Base-by-base conservation (phyloP, 2,329 filamentous ascomycete species). In the Penicillium decumbens region DNA sequence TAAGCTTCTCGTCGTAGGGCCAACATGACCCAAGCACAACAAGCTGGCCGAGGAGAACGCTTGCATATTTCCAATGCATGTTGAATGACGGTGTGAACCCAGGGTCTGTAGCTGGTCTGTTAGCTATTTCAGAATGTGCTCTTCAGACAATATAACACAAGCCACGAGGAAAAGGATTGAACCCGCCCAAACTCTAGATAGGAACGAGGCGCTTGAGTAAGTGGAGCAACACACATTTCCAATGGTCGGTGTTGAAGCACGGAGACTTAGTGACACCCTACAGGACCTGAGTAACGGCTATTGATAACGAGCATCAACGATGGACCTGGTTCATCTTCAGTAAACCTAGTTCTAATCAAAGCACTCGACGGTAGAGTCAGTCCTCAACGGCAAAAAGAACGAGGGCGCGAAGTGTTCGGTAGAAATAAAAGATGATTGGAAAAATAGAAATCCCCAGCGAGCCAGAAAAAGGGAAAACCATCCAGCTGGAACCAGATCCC, bases 1-100 rank as follows among this genome's bases (percentile, higher is more conserved):
- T 70, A 44, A 79, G 70, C 3, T 67, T 66, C 37, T 76, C 71
- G 49, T 80, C 76, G 54, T 80, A 82, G 20, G 71, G 71, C 70
- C 70, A 73, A 39, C 60, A 60, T 44, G 37, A 47, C 41, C 56
- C 59, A 20, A 56, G 51, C 12, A 52, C 43, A 45, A 56, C 64
- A 43, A 65, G 66, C 44, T 63, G 56, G 47, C 63, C 57, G 47
- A 71, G 50, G 47, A 67, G 47, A 15, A 54, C 45, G 49, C 60
- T 49, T 44, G 54, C 46, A 47, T 54, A 54, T 53, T 54, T 58
- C 66, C 61, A 65, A 61, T 62, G 55, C 69, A 72, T 71, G 40
- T 28, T 65, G 9, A 37, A 23, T 20, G 18, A 37, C 4, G 8
- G 8, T 9, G 8, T 6, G 9, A 20, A 18, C 3, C 15, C 32